Percentiles rank a stretch among this genome's conserved stretches.
Evolutionary conservation across 1,284 basidiomycete genomes (phyloP).

Genomic region (Trichosporon coremiiforme): DNA sequence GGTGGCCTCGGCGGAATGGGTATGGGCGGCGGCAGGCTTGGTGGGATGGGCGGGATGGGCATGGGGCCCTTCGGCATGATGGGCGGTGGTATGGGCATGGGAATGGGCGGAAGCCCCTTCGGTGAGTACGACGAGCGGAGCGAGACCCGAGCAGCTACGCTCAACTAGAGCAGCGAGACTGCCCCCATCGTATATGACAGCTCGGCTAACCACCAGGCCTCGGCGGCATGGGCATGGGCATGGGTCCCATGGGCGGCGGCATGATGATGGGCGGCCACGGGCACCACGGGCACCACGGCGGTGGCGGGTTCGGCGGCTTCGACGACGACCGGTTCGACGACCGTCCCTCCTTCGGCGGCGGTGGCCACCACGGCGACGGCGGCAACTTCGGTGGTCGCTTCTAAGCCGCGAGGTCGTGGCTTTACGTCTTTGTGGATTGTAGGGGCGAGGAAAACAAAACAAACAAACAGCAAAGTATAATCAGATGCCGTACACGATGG

Average conservation of each 20-base stretch:
- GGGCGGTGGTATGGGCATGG: constrained; percentile 20
- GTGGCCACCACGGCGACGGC: not conserved
- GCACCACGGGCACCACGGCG: not conserved
- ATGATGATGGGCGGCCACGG: constrained; percentile 6
- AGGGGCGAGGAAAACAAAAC: too few relatives aligned
- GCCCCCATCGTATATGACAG: too few relatives aligned
- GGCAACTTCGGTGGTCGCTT: constrained; percentile 7
- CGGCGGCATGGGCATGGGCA: constrained; percentile 18
- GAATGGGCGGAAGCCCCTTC: constrained; percentile 10
- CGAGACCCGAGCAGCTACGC: not conserved
- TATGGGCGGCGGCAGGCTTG: constrained; percentile 17
- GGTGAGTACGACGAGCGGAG: constrained; percentile 12
- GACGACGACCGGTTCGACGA: constrained; percentile 1
- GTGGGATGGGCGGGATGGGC: constrained; percentile 19
- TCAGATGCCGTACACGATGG: not conserved
- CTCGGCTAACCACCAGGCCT: not conserved
- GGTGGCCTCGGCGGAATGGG: constrained; percentile 23
- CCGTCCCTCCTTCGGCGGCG: constrained; percentile 1
- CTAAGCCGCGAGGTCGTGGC: not conserved
- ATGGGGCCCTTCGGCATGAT: constrained; percentile 21
- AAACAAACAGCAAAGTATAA: not conserved
- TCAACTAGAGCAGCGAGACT: too few relatives aligned
- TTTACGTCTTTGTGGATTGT: too few relatives aligned
- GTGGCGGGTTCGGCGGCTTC: not conserved
- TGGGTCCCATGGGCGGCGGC: constrained; percentile 17